Evolutionary conservation across 139 green algal genomes (phyloP), one percentile per base, ranked within the genome.

Genomic region (Picochlorum sp.): DNA sequence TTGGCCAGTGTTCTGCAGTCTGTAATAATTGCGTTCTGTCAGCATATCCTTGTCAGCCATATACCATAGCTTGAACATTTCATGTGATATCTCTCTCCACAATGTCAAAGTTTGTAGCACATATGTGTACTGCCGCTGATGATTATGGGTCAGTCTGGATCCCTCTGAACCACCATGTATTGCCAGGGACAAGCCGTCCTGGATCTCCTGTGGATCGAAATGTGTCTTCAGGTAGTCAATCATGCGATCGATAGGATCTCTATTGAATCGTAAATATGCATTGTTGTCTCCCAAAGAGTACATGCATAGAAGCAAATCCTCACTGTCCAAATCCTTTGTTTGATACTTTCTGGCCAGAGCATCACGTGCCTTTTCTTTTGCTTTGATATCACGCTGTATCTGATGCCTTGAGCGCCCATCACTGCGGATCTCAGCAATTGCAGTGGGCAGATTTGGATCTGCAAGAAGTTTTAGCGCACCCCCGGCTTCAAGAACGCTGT

Each of bases 211-310:
- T n/a, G 64, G 23, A 16, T 41, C 16, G 52, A 69, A 61, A n/a
- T 51, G 11, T 31, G 49, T n/a, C 60, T 59, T 15, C 10, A 66
- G 38, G 44, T 57, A 66, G 3, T 18, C 10, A 20, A 66, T 59
- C 21, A 45, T 45, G 55, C 75, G 68, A 69, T 92, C 86, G 0
- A 93, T 74, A 16, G 89, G 89, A 76, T 93, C 87, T 18, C 85
- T 76, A 77, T 95, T 96, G 75, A 93, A 96, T 1, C 88, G 68
- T 65, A 96, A 82, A 82, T 85, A 97, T 20, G 73, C 77, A 83
- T 96, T 95, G 83, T 96, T 94, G 80, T 98, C 92, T 21, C 66
- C 70, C 57, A 96, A 85, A 63, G 77, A 88, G 83, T 97, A 96
- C 14, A 98, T 72, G 73, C 81, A 89, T 26, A 62, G 68, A 62